Base-by-base conservation (phyloP, 1,284 basidiomycete genomes). In the Heterobasidion occidentale region DNA sequence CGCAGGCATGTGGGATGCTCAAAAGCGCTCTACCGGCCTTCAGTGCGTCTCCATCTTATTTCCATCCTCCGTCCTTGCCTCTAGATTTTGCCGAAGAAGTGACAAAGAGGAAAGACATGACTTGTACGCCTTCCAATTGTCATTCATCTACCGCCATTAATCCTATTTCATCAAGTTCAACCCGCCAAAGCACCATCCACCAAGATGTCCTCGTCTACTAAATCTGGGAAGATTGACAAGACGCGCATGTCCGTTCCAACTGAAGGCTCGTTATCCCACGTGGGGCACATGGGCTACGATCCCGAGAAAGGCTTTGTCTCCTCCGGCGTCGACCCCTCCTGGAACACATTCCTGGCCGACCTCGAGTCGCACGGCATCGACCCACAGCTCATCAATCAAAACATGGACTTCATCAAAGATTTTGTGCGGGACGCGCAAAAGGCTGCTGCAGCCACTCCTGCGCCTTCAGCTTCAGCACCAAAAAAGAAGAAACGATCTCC, bases 241-340 rank as follows among this genome's bases (percentile, higher is more conserved):
- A 89, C 90, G 1, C 83, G 91, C 78, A 98, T 98, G 56, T 93
- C 92, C 12, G 89, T 79, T 0, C 94, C 95, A 1, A 83, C 83
- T 15, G 68, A 73, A 2, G 88, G 86, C 17, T 89, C 89, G 4
- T 98, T 98, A 77, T 81, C 85, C 62, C 95, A 98, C 67, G 81
- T 97, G 48, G 93, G 91, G 0, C 95, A 98, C 68, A 97, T 99
- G 91, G 94, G 94, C 27, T 98, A 90, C 70, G 90, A 96, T 63
- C 70, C 83, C 0, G 85, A 96, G 63, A 83, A 85, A 44, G 94
- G 94, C 6, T 98, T 94, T 70, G 88, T 86, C 0, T 90, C 89
- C 1, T 80, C 80, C 38, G 91, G 92, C 59, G 91, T 98, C n/a
- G 96, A 98, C 71, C 86, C 92, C 3, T 92, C 88, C 8, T 99